A percentile compares a stretch with the other conserved stretches of the same genome.
These are phyloP conservation scores for Pedinophyceae sp. DNA, from an alignment of 139 green algal species.

Conservation along the genomic window DNA sequence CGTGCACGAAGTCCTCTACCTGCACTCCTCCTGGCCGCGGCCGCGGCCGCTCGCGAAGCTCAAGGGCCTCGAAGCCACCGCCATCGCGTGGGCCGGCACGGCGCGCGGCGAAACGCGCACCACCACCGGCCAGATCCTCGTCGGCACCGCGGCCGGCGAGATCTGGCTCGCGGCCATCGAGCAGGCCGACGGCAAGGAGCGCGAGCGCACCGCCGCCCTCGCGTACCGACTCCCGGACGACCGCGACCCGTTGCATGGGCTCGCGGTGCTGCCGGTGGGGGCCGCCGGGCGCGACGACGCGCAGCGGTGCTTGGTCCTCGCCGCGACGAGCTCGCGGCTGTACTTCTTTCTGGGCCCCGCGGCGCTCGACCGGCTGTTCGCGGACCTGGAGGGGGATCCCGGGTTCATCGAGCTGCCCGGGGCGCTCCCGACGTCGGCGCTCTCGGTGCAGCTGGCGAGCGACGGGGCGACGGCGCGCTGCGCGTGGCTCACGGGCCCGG, in stretches of 20 bases:
- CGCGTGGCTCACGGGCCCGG: slow-evolving; percentile 15
- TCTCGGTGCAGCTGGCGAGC: neutral
- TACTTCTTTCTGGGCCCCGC: slow-evolving; percentile 30
- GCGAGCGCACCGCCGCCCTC: slow-evolving; percentile 11
- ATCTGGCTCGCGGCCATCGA: slow-evolving; percentile 9
- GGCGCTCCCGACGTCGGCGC: neutral
- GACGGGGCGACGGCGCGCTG: slow-evolving; percentile 4
- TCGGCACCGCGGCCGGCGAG: neutral
- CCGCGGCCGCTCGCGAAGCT: slow-evolving; percentile 28
- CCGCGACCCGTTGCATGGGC: neutral
- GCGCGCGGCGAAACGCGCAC: neutral
- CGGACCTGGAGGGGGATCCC: neutral
- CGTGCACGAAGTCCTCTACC: slow-evolving; percentile 37
- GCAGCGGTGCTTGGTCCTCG: slow-evolving; percentile 27
- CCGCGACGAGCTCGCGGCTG: slow-evolving; percentile 32
- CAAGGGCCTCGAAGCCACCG: slow-evolving; percentile 26
- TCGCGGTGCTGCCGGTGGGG: neutral
- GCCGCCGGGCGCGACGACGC: neutral
- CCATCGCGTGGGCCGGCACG: slow-evolving; percentile 33
- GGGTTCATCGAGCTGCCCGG: neutral
- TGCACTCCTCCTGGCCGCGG: slow-evolving; percentile 33
- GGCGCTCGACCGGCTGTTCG: slow-evolving; percentile 20
- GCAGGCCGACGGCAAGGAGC: slow-evolving; percentile 31
- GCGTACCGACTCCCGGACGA: neutral
- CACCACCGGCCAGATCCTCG: neutral